Evolutionary conservation across 2,329 filamentous ascomycete genomes (phyloP).

Genomic region (Cadophora gregata): DNA sequence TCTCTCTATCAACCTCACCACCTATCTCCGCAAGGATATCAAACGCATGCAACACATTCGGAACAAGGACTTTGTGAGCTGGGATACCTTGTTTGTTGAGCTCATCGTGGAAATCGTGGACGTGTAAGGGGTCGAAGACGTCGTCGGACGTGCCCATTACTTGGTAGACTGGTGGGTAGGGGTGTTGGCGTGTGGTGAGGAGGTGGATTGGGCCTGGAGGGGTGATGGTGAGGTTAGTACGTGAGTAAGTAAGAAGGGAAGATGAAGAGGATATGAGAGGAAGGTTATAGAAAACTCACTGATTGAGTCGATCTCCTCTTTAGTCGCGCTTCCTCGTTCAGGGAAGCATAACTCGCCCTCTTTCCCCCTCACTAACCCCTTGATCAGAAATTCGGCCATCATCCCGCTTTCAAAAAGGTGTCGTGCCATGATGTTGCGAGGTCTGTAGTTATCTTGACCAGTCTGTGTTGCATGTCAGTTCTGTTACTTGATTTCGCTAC

Average conservation of each 20-base stretch:
- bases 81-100: constrained; percentile 13
- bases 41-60: constrained; percentile 26
- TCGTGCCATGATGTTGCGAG: constrained; percentile 25
- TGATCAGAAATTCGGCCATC: constrained; percentile 28
- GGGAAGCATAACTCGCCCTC: constrained; percentile 26
- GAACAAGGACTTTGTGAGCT: constrained; percentile 19
- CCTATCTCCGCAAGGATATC: constrained; percentile 26
- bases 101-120: constrained; percentile 20
- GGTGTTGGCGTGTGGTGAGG: not conserved
- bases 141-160: constrained; percentile 29
- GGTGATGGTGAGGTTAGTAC: too few relatives aligned
- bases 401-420: constrained; percentile 25
- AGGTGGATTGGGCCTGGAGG: constrained; percentile 28
- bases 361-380: constrained; percentile 20
- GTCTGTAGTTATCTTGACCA: constrained; percentile 21
- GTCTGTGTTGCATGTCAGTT: not conserved
- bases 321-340: constrained; percentile 20
- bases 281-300: constrained; percentile 23
- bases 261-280: not conserved
- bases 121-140: constrained; percentile 26
- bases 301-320: constrained; percentile 31
- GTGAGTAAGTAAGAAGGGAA: not conserved
- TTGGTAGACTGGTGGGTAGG: constrained; percentile 32
- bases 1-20: constrained; percentile 5
- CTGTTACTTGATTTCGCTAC: too few relatives aligned